phyloP scores from a whole-genome alignment of 352 stramenopile genomes.

The Phytophthora kernoviae region DNA sequence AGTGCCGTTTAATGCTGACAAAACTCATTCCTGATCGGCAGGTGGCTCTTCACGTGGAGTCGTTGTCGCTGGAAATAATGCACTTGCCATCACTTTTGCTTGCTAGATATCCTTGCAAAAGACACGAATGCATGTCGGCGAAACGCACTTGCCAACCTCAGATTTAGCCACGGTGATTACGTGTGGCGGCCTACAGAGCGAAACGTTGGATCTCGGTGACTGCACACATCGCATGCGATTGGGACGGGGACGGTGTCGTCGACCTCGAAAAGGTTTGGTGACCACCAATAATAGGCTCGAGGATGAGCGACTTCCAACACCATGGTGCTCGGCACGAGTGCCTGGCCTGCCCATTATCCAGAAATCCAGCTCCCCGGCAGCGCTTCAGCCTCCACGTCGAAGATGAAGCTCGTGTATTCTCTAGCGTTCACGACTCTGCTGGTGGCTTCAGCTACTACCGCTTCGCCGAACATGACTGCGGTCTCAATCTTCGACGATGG shows the following conservation, averaged over 20 bases:
- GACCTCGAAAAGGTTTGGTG: not conserved
- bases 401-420: slow-evolving; percentile 16
- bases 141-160: too few relatives aligned
- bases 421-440: slow-evolving; percentile 4
- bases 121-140: too few relatives aligned
- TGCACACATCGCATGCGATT: slow-evolving; percentile 13
- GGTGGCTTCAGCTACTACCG: not conserved
- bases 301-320: slow-evolving; percentile 1
- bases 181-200: not conserved
- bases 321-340: not conserved
- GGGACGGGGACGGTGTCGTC: slow-evolving; percentile 7
- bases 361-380: slow-evolving; percentile 6
- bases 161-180: not conserved
- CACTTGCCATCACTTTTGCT: not conserved
- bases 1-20: not conserved
- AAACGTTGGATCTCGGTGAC: not conserved
- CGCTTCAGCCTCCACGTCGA: slow-evolving; percentile 1
- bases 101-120: too few relatives aligned
- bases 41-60: not conserved
- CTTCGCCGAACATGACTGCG: slow-evolving; percentile 12
- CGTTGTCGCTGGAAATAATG: not conserved
- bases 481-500: slow-evolving; percentile 20
- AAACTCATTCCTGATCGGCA: not conserved
- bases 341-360: slow-evolving; percentile 5
- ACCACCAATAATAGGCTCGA: slow-evolving; percentile 14